A percentile compares a stretch with the other conserved stretches of the same genome.
Conservation (phyloP, 2,329 filamentous ascomycete genomes). For the Diaporthe eres region DNA sequence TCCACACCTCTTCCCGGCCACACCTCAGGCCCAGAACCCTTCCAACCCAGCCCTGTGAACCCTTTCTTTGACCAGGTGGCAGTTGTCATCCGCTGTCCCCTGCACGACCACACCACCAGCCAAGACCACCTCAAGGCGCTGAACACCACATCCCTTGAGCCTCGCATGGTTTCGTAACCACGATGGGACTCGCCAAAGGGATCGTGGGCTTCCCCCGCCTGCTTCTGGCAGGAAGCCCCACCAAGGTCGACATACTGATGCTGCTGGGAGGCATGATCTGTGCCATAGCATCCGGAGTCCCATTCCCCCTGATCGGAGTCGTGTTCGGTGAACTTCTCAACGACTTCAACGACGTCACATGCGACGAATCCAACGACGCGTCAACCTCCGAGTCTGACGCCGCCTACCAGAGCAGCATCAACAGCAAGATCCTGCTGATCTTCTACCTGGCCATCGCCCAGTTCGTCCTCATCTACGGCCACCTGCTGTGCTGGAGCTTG, state of each 20-base stretch:
- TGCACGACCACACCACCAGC: background rate
- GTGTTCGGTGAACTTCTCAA: constrained; percentile 69
- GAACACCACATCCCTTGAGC: background rate
- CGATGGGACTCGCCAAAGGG: constrained; percentile 43
- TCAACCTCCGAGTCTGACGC: constrained; percentile 33
- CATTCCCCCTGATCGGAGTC: constrained; percentile 69
- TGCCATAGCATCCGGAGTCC: constrained; percentile 61
- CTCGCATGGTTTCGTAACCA: background rate
- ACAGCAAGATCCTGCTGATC: constrained; percentile 56
- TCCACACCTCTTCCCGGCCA: background rate
- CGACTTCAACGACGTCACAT: constrained; percentile 63
- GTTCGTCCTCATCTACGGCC: constrained; percentile 75
- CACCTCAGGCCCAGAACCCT: background rate
- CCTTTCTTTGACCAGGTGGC: constrained; percentile 3
- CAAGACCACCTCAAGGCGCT: background rate
- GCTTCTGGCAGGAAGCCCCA: constrained; percentile 43
- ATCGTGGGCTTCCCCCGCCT: constrained; percentile 43
- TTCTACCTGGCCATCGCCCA: constrained; percentile 76
- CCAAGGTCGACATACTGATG: constrained; percentile 41
- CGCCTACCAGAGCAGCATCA: constrained; percentile 44
- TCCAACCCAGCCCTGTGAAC: constrained; percentile 7
- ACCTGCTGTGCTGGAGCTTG: constrained; percentile 75
- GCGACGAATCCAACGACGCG: constrained; percentile 46
- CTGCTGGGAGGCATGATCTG: constrained; percentile 42
- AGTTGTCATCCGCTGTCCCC: constrained; percentile 1